phyloP scores from a whole-genome alignment of 2,329 filamentous ascomycete species.

The Aureobasidium sp. region DNA sequence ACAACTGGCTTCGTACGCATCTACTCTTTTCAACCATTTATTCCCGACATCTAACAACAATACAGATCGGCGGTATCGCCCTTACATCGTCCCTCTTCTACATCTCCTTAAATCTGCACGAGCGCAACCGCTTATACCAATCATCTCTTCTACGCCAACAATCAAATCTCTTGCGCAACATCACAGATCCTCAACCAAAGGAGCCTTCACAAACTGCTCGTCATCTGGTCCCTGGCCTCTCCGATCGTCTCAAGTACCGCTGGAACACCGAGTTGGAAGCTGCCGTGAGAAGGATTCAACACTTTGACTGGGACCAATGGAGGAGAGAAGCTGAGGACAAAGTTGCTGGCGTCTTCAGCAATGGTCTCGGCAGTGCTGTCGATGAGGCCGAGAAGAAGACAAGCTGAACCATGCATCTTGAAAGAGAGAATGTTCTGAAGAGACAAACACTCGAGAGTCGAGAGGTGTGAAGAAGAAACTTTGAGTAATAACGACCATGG shows the following conservation, averaged over 20 bases:
- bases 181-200: slow-evolving; percentile 38
- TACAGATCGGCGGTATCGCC: slow-evolving; percentile 44
- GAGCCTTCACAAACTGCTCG: slow-evolving; percentile 33
- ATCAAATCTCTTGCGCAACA: slow-evolving; percentile 35
- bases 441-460: neutral
- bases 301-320: slow-evolving; percentile 39
- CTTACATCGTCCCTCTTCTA: slow-evolving; percentile 41
- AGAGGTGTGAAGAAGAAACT: neutral
- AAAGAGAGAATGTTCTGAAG: neutral
- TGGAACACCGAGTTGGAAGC: slow-evolving; percentile 44
- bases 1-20: slow-evolving; percentile 43
- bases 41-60: neutral
- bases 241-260: slow-evolving; percentile 43
- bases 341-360: slow-evolving; percentile 17
- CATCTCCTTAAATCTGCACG: slow-evolving; percentile 36
- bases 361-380: neutral
- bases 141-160: slow-evolving; percentile 41
- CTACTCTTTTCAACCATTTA: neutral
- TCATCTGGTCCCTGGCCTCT: slow-evolving; percentile 35
- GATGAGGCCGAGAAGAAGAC: slow-evolving; percentile 2
- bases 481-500: neutral
- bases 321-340: slow-evolving; percentile 37
- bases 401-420: neutral
- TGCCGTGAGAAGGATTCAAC: slow-evolving; percentile 36
- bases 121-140: slow-evolving; percentile 41